Base-by-base conservation (phyloP, 2,329 filamentous ascomycete genomes). In the Diaporthe batatas region DNA sequence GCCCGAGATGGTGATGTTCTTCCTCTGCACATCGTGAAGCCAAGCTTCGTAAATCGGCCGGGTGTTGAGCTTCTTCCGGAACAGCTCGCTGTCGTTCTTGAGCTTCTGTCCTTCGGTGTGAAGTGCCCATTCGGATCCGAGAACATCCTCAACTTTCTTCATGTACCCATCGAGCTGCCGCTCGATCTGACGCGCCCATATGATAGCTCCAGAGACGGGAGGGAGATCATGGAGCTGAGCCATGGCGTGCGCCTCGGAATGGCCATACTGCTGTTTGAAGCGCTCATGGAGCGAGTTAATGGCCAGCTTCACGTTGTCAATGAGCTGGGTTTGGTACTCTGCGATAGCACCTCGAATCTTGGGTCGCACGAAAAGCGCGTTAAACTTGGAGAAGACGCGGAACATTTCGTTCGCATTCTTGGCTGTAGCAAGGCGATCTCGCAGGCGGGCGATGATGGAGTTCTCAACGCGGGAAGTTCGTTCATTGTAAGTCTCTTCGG, bases 361-460 rank as follows among this genome's bases (percentile, higher is more conserved):
- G n/a, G 96, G 96, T 73, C 96, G 91, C 72, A 99, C 96, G 78
- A 99, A 97, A 39, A 99, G 91, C 2, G 96, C 96, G 81, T 99
- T 99, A 89, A 99, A 99, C 81, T 98, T 98, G 69, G 96, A 98
- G 82, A 99, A 99, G 75, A 99, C 96, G 70, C 97, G 93, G 82
- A 99, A 99, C 96, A 99, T 99, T 83, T 99, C 97, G 80, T 97
- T 98, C 53, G 96, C 96, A 75, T 95, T 98, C 87, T 97, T 98
- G 16, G 96, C 96, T 8, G 95, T 98, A 18, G 95, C 96, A 71
- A 99, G 88, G 73, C 96, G 93, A 83, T 99, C 96, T 79, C 96
- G 90, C 42, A 99, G 87, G 70, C 95, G 90, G 44, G 96, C 95
- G 81, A 99, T 99, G 82, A 99, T 99, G 4, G 96, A 98, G 83